Base-by-base conservation (phyloP, 139 green algal genomes). In the Nannochloris sp. region DNA sequence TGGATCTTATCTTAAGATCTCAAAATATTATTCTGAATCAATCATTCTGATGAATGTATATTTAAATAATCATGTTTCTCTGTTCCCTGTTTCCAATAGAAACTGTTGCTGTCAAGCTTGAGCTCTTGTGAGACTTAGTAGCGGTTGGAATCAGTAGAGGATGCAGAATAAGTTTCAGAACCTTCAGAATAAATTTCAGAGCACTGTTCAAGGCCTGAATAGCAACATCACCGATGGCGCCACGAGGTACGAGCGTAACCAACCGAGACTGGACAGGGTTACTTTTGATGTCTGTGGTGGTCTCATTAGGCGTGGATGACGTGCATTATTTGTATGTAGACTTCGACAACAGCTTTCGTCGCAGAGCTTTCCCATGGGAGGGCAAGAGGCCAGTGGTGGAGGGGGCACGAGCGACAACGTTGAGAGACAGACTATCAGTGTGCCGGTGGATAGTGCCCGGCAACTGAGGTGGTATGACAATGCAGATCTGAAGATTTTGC, bases 361-460 rank as follows among this genome's bases (percentile, higher is more conserved):
- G 4, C 46, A 53, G 20, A 53, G 0, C 16, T 12, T 20, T 53
- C 17, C 46, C 1, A 23, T 14, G 16, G 46, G 6, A 11, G 17
- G 17, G 11, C n/a, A 28, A 23, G 16, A 20, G n/a, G 17, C 16
- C 16, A 53, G 17, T 14, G 17, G n/a, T 20, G 46, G 6, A 53
- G 46, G 46, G 5, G 6, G 14, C 20, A 31, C n/a, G 3, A 10
- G 50, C 20, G 50, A 59, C n/a, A 31, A 23, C 10, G n/a, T 0
- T 16, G 30, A 61, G 13, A 37, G 28, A 45, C 11, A 40, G 28
- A 56, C 28, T 26, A 25, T 76, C 4, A 65, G 64, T 2, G 46
- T 76, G 26, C 70, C 70, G 4, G 49, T 76, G 40, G 63, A 76
- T 11, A 76, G 70, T 37, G 70, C 70, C n/a, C 70, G 70, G 37